phyloP scores from a whole-genome alignment of 2,329 filamentous ascomycete species.

The Neofusicoccum ribis region DNA sequence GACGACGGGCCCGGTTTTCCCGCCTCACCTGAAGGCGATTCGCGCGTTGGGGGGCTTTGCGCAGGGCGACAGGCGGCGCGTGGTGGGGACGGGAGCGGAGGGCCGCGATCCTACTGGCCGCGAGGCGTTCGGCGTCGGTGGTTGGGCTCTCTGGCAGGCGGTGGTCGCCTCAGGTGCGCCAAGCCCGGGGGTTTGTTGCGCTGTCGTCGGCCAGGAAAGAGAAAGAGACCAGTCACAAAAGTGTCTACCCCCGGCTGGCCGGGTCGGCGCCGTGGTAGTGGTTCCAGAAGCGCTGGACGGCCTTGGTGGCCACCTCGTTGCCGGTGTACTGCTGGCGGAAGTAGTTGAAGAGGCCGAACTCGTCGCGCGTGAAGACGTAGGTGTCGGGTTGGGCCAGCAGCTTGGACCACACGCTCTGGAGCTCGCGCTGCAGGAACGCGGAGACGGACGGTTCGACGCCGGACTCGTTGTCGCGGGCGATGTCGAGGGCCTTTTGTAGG shows the following conservation, averaged over 20 bases:
- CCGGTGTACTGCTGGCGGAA: conserved; percentile 68
- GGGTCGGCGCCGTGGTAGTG: conserved; percentile 36
- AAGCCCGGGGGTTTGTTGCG: conserved; percentile 3
- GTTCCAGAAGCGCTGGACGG: conserved; percentile 60
- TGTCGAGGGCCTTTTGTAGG: conserved; percentile 70
- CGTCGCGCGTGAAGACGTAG: conserved; percentile 75
- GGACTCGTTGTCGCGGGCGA: conserved; percentile 72
- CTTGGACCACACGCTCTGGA: conserved; percentile 64
- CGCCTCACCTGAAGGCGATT: not conserved
- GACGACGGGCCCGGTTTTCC: not conserved
- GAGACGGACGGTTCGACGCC: conserved; percentile 64
- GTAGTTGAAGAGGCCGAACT: conserved; percentile 87
- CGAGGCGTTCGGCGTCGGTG: not conserved
- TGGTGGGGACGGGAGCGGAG: conserved; percentile 3
- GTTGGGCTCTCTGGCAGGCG: not conserved
- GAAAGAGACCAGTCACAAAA: conserved; percentile 19
- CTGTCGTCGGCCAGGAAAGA: not conserved
- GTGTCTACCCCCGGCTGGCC: not conserved
- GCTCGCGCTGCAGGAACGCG: conserved; percentile 62
- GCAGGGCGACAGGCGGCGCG: not conserved
- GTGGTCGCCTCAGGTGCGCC: not conserved
- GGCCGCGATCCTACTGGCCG: conserved; percentile 11
- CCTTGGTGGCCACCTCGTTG: conserved; percentile 50
- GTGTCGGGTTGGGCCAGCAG: conserved; percentile 63
- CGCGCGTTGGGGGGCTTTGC: not conserved